Evolutionary conservation across 2,329 filamentous ascomycete species (phyloP).

Genomic region (Arthrocladium fulminans): DNA sequence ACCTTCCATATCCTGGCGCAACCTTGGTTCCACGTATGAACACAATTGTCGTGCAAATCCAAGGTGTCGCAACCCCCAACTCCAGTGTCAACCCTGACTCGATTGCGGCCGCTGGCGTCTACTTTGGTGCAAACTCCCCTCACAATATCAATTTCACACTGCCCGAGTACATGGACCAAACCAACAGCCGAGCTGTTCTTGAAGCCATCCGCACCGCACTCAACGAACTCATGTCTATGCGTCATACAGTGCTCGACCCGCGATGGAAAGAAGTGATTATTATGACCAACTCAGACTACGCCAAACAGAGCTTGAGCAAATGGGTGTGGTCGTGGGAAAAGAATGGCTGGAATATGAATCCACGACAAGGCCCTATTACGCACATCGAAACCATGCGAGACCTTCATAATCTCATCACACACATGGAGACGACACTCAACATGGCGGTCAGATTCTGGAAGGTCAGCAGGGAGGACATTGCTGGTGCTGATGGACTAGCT

Average conservation of each 20-base stretch:
- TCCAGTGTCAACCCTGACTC: constrained; percentile 9
- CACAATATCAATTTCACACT: constrained; percentile 16
- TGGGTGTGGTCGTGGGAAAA: constrained; percentile 38
- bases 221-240: constrained; percentile 13
- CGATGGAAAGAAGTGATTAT: constrained; percentile 40
- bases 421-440: constrained; percentile 29
- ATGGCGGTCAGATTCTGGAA: constrained; percentile 41
- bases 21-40: constrained; percentile 17
- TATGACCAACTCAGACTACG: constrained; percentile 48
- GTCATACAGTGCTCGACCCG: constrained; percentile 12
- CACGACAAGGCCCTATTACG: constrained; percentile 37
- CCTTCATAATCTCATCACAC: constrained; percentile 31
- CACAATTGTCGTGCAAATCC: constrained; percentile 18
- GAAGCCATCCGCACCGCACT: constrained; percentile 47
- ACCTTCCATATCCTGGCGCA: constrained; percentile 17
- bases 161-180: constrained; percentile 27
- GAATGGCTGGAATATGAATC: constrained; percentile 35
- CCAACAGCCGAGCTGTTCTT: constrained; percentile 48
- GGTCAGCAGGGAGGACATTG: constrained; percentile 39
- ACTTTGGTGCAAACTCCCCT: constrained; percentile 16
- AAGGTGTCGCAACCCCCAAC: constrained; percentile 14
- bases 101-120: constrained; percentile 17
- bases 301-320: constrained; percentile 38
- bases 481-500: constrained; percentile 34
- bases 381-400: constrained; percentile 43